Base-by-base conservation (phyloP, 768 basidiomycete genomes). In the Mycena chlorophos region DNA sequence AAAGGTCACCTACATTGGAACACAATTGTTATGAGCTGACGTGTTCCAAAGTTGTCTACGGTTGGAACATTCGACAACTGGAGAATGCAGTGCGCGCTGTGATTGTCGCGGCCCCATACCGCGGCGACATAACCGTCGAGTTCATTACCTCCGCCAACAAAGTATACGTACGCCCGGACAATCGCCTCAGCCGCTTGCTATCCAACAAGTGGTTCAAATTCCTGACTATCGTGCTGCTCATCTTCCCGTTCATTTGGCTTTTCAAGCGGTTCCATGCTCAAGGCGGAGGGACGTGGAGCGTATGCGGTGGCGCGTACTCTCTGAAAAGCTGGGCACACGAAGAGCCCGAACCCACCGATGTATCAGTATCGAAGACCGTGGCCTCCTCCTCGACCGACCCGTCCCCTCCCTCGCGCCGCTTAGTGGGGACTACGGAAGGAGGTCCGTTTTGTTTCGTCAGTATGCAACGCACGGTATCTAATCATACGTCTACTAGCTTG, bases 161-260 rank as follows among this genome's bases (percentile, higher is more conserved):
- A 43, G 73, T 93, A 51, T 82, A 79, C 62, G 77, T 94, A 52
- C 81, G 88, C 19, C 85, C 92, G 60, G 73, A 86, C 59, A 89
- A 85, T 68, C 62, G 62, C 42, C 74, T 93, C 55, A 85, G 89
- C 4, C 77, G 86, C 43, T 78, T 80, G 60, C 79, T 91, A 38
- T 86, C 86, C 25, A 85, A 84, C 61, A 79, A 76, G 57, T 91
- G 87, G 83, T 69, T 92, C 64, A 85, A 84, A 61, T 76, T 88
- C 61, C 65, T 93, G 13, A 77, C 85, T 20, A 83, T 86, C 63
- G 73, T 92, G 54, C 75, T 85, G 13, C 69, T 91, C 55, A 76
- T 94, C 5, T 93, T 83, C 65, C 91, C 90, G 0, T 84, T 91
- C 68, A 78, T 93, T 58, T 93, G 89, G 90, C 69, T 93, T 3